Percentiles rank a stretch among this genome's conserved stretches.
Conservation (phyloP, 148 eudicot species). For the Rhododendron kiyosumense region DNA sequence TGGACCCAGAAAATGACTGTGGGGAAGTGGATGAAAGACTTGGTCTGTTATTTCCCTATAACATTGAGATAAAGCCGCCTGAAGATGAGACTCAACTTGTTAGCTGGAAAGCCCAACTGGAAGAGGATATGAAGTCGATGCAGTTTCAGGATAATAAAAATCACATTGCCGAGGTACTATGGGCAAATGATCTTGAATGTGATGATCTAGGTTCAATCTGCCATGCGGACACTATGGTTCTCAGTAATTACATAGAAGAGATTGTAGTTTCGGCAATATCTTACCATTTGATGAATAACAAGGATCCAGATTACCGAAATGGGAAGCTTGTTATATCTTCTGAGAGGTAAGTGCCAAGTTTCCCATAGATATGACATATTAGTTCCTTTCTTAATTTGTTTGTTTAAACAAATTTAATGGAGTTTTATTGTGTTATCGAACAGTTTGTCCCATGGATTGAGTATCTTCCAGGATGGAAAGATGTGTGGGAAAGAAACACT, state of each 20-base stretch:
- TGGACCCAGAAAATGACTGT: slow-evolving; percentile 40
- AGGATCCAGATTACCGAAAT: slow-evolving; percentile 79
- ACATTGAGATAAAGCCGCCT: slow-evolving; percentile 71
- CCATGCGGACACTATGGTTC: slow-evolving; percentile 59
- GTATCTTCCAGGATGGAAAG: slow-evolving; percentile 76
- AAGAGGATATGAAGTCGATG: slow-evolving; percentile 77
- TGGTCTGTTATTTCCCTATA: slow-evolving; percentile 61
- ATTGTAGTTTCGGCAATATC: slow-evolving; percentile 80
- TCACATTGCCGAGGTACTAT: slow-evolving; percentile 81
- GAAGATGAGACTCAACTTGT: slow-evolving; percentile 64
- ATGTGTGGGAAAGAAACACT: slow-evolving; percentile 32
- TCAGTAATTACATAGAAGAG: slow-evolving; percentile 71
- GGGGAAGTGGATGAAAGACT: slow-evolving; percentile 52
- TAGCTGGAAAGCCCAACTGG: slow-evolving; percentile 73
- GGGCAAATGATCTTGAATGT: slow-evolving; percentile 83
- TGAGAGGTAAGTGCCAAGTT: slow-evolving; percentile 35
- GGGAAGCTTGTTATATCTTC: slow-evolving; percentile 89
- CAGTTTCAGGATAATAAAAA: slow-evolving; percentile 75
- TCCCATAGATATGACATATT: neutral
- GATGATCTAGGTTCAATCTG: slow-evolving; percentile 76
- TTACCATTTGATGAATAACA: slow-evolving; percentile 67
- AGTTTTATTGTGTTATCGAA: slow-evolving; percentile 7
- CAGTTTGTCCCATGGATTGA: slow-evolving; percentile 87
- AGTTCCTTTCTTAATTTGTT: neutral
- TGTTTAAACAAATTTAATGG: neutral